Evolutionary conservation across 2,329 filamentous ascomycete genomes (phyloP), one percentile per base, ranked within the genome.

Genomic region (Phoma herbarum): DNA sequence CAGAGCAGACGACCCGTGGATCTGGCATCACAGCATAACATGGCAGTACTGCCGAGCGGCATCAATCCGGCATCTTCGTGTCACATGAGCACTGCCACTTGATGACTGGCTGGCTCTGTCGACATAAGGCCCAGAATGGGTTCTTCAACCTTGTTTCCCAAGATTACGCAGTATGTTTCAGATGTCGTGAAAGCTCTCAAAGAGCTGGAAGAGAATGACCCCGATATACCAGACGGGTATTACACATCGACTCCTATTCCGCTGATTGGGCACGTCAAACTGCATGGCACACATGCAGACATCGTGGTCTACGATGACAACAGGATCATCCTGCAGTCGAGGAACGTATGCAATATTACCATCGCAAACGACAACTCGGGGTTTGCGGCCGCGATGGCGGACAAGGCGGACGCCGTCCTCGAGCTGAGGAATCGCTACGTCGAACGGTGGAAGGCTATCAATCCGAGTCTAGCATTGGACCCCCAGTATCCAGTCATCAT

Each of bases 221-320:
- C 31, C 9, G 16, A 44, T 2, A 9, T 48, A 2, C 57, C 55
- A 6, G 56, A 67, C 6, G 4, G 46, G 14, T 44, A 64, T 31
- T 18, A 56, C 2, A 43, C 26, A 2, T 23, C 65, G 12, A 35
- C 47, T 2, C 54, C 65, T 1, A 65, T 73, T 8, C 62, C 64
- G 9, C 63, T 76, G 2, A 26, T 68, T 2, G 74, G 70, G 35
- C 74, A 67, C 8, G 65, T 73, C 39, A 77, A 75, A 29, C 62
- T 76, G 16, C 74, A 75, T 53, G 73, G 74, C 25, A 74, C 71
- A 1, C 75, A 75, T 37, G 68, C 67, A 29, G 72, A 75, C 42
- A 73, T 76, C 5, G 60, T 74, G 4, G 42, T 75, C 29, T 51
- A 66, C 33, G 33, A 26, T 10, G 57, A 70, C 42, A 31, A 71